A percentile compares a stretch with the other conserved stretches of the same genome.
Evolutionary conservation across 1,284 basidiomycete genomes (phyloP).

Genomic region (Tylopilus sp.): DNA sequence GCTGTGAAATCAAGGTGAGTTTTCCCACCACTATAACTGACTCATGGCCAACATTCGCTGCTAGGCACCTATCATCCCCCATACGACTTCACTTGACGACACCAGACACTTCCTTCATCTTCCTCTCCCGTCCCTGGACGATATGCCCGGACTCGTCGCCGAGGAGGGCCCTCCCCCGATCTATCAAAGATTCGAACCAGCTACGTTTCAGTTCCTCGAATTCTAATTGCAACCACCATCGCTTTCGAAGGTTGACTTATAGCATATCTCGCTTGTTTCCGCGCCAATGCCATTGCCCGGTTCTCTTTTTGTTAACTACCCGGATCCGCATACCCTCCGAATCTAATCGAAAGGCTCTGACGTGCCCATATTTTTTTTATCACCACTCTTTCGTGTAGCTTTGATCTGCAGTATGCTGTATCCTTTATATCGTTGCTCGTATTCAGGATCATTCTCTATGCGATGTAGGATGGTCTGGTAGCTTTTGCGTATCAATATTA

Average conservation of each 20-base stretch:
- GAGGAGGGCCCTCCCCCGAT: constrained; percentile 54
- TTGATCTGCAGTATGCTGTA: constrained; percentile 30
- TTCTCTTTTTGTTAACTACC: not conserved
- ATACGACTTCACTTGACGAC: constrained; percentile 70
- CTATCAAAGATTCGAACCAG: constrained; percentile 60
- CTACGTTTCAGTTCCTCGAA: constrained; percentile 65
- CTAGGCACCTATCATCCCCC: constrained; percentile 78
- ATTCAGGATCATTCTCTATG: constrained; percentile 3
- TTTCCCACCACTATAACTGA: constrained; percentile 3
- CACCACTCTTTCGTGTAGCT: constrained; percentile 25
- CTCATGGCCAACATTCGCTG: constrained; percentile 10
- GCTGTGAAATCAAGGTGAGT: constrained; percentile 68
- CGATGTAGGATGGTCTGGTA: constrained; percentile 14
- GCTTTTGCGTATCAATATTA: constrained; percentile 3
- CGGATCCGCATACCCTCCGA: constrained; percentile 11
- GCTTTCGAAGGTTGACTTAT: constrained; percentile 21
- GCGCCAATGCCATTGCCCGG: constrained; percentile 9
- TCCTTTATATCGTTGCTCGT: constrained; percentile 14
- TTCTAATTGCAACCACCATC: constrained; percentile 45
- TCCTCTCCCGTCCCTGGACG: constrained; percentile 65
- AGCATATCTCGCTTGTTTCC: constrained; percentile 21
- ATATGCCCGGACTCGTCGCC: constrained; percentile 69
- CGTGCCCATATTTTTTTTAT: constrained; percentile 2
- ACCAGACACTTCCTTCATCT: constrained; percentile 76
- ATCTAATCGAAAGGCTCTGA: no score